These are phyloP conservation scores for Didymella arachidicola DNA, from an alignment of 2,329 filamentous ascomycete genomes.

Conservation along the genomic window DNA sequence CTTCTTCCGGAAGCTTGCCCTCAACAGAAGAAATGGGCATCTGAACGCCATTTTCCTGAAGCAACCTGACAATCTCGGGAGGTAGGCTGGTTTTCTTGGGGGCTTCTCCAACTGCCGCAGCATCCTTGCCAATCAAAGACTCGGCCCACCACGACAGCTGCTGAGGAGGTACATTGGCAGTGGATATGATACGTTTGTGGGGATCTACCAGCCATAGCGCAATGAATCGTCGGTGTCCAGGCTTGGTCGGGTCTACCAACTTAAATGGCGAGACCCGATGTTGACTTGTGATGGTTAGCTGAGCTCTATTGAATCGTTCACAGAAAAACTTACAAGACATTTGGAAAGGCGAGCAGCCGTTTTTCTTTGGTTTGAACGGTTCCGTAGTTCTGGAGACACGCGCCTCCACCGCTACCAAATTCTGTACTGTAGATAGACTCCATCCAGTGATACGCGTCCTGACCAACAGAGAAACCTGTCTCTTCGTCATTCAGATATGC, in stretches of 20 bases:
- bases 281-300: not conserved
- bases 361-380: not conserved
- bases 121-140: too few species aligned
- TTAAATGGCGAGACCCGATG: not conserved
- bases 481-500: not conserved
- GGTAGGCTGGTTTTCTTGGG: conserved; percentile 20
- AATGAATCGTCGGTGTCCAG: not conserved
- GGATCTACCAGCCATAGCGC: not conserved
- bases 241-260: not conserved
- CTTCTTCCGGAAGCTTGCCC: conserved; percentile 24
- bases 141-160: not conserved
- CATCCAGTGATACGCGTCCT: not conserved
- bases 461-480: not conserved
- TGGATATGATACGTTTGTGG: not conserved
- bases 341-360: not conserved
- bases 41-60: conserved; percentile 18
- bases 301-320: too few species aligned
- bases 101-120: too few species aligned
- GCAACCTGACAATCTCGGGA: conserved; percentile 24
- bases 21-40: not conserved
- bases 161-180: not conserved
- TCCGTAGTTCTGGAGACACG: not conserved
- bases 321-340: not conserved
- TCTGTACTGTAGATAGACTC: not conserved
- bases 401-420: not conserved